phyloP scores from a whole-genome alignment of 2,329 filamentous ascomycete genomes.

The Botrytis medusae region DNA sequence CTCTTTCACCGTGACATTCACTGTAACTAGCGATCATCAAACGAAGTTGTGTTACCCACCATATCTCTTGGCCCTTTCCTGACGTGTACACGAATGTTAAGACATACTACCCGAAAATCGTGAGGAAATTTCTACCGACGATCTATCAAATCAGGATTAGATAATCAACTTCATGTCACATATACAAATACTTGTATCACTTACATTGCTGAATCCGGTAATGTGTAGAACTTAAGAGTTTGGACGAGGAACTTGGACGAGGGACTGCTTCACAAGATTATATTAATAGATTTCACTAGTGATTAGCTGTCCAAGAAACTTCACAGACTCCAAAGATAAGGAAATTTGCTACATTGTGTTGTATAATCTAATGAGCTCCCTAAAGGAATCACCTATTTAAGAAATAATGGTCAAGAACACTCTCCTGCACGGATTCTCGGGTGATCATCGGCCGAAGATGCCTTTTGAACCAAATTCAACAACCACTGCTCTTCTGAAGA shows the following conservation, averaged over 20 bases:
- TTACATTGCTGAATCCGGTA: neutral
- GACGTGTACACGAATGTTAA: neutral
- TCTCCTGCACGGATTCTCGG: neutral
- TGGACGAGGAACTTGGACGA: neutral
- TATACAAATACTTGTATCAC: neutral
- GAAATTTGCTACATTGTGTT: neutral
- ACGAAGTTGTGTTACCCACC: neutral
- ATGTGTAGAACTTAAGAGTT: neutral
- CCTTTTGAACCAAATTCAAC: neutral
- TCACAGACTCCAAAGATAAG: neutral
- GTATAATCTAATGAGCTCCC: neutral
- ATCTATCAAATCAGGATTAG: neutral
- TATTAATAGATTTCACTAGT: neutral
- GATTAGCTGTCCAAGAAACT: neutral
- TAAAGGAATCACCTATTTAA: neutral
- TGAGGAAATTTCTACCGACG: neutral
- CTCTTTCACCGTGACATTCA: neutral
- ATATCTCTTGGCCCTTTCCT: neutral
- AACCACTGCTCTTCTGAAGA: neutral
- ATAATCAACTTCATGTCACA: neutral
- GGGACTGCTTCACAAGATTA: neutral
- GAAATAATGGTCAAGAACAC: neutral
- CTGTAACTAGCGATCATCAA: neutral
- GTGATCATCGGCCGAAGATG: constrained; percentile 2
- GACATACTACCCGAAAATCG: neutral